phyloP scores from a whole-genome alignment of 768 basidiomycete species.

The Strobilomyces confusus region DNA sequence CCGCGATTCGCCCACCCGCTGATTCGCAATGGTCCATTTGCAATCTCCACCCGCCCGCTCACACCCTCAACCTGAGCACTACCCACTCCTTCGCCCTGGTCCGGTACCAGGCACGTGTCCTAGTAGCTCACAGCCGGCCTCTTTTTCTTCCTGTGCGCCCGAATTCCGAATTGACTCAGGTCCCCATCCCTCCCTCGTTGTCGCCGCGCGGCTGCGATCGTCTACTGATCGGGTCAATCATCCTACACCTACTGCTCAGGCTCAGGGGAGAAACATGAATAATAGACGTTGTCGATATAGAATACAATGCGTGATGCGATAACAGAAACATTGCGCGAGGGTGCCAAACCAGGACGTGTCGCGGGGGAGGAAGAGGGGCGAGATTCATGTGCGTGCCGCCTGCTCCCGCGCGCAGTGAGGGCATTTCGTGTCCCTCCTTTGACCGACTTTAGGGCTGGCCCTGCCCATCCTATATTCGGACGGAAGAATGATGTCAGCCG shows the following conservation, averaged over 20 bases:
- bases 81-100: not conserved
- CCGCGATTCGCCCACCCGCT: not conserved
- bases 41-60: conserved; percentile 5
- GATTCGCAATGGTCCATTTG: conserved; percentile 4
- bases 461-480: conserved; percentile 17
- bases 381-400: conserved; percentile 1
- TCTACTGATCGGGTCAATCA: not conserved
- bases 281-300: not conserved
- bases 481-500: conserved; percentile 12
- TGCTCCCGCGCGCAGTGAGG: conserved; percentile 18
- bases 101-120: conserved; percentile 7
- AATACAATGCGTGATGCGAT: not conserved
- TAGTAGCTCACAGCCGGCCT: not conserved
- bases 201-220: not conserved
- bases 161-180: conserved; percentile 2
- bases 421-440: conserved; percentile 18
- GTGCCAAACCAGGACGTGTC: not conserved
- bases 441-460: conserved; percentile 19
- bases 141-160: not conserved
- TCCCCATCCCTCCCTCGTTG: conserved; percentile 18
- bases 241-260: not conserved
- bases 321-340: not conserved
- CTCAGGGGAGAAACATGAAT: not conserved
- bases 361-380: not conserved
- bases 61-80: conserved; percentile 21